Evolutionary conservation across 2,329 filamentous ascomycete genomes (phyloP), one percentile per base, ranked within the genome.

Genomic region (Talaromyces albobiverticillius): DNA sequence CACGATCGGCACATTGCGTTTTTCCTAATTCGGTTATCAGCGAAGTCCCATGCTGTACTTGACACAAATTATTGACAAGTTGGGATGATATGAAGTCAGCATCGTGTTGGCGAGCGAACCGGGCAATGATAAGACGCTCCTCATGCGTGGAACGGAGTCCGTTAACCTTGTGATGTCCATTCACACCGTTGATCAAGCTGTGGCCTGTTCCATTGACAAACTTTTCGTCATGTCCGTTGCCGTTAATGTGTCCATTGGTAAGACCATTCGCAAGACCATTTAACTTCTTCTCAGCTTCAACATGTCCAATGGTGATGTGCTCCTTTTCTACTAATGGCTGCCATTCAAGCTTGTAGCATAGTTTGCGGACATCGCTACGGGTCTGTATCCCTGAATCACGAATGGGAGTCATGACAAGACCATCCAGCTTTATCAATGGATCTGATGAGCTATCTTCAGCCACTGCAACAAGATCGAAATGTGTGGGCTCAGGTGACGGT

Each of bases 331-430:
- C 23, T 6, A 63, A 58, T 9, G 61, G 46, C 13, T 58, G 53
- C 63, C 63, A 65, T 25, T 62, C 49, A 9, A 63, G 36, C 48
- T 64, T 64, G 45, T 63, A 64, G 53, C 63, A 65, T 16, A 64
- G 29, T 29, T 61, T 60, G 3, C 57, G 59, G 16, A 38, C 20
- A 2, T 57, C 51, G 4, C 43, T 47, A 10, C 53, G 40, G 14
- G 51, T 31, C 11, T 40, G 26, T 1, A 53, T 20, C 4, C 56
- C 54, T 10, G 54, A n/a, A 6, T 65, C 58, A 16, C 60, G 62
- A 38, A 65, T 60, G 1, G 63, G 63, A 22, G 63, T 65, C 63
- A 65, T 65, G 1, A 63, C 31, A 7, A 65, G 34, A 1, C 62
- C 62, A 34, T 64, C 56, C 38, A 65, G 57, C 16, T 46, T 53